These are phyloP conservation scores for Pseudofabraea citricarpa DNA, from an alignment of 2,329 filamentous ascomycete genomes.

Conservation along the genomic window DNA sequence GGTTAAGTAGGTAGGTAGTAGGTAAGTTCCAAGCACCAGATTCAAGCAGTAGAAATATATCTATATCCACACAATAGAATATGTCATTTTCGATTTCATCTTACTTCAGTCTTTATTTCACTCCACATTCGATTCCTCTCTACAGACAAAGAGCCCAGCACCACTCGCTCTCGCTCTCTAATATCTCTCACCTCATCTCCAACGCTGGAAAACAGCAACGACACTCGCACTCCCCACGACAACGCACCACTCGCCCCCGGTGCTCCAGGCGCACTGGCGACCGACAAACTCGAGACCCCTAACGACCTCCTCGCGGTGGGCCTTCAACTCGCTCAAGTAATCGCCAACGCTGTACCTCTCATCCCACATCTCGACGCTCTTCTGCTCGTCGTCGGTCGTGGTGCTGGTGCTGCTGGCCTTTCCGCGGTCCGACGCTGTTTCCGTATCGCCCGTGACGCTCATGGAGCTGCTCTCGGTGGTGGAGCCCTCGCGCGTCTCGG, in stretches of 20 bases:
- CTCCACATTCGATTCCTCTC: too few relatives aligned
- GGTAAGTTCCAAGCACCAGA: too few relatives aligned
- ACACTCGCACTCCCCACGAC: conserved; percentile 22
- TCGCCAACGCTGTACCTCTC: conserved; percentile 19
- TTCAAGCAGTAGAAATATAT: too few relatives aligned
- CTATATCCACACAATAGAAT: too few relatives aligned
- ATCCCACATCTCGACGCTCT: conserved; percentile 14
- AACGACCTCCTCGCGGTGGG: conserved; percentile 20
- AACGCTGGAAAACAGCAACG: conserved; percentile 19
- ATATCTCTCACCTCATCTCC: too few relatives aligned
- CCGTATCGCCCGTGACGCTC: conserved; percentile 3
- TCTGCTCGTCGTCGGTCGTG: too few relatives aligned
- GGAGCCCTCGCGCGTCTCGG: background rate
- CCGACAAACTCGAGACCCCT: conserved; percentile 17
- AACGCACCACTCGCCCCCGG: conserved; percentile 24
- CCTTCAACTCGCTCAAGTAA: conserved; percentile 7
- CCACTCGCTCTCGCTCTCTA: too few relatives aligned
- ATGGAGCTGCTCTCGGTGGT: conserved; percentile 5
- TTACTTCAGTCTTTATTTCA: too few relatives aligned
- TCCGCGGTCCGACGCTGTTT: conserved; percentile 8
- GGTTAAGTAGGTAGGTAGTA: too few relatives aligned
- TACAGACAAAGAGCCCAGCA: too few relatives aligned
- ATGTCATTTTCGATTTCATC: too few relatives aligned
- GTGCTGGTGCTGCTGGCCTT: conserved; percentile 1
- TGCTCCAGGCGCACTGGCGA: conserved; percentile 25